These are phyloP conservation scores for Magnolia kwangsiensis DNA, from an alignment of 164 flowering plant genomes.

Conservation along the genomic window DNA sequence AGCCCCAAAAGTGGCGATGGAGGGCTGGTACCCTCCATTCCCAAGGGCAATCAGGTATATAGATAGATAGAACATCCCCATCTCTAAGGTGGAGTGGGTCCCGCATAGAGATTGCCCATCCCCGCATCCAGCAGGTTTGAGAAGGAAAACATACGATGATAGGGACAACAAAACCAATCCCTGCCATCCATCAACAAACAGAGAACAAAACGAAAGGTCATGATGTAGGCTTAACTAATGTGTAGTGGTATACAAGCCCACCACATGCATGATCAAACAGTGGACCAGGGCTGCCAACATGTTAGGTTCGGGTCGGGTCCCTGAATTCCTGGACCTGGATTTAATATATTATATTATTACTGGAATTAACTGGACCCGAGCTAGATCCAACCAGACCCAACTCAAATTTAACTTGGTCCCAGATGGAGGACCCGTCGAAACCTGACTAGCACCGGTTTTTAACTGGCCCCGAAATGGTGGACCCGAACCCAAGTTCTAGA, in stretches of 20 bases:
- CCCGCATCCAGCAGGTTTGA: slow-evolving; percentile 76
- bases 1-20: slow-evolving; percentile 86
- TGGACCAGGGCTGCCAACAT: no score
- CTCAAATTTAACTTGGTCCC: no score
- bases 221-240: neutral
- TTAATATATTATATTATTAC: no score
- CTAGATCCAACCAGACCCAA: no score
- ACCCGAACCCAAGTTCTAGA: no score
- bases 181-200: slow-evolving; percentile 32
- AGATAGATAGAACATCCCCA: slow-evolving; percentile 59
- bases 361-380: no score
- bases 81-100: slow-evolving; percentile 46
- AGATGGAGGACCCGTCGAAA: no score
- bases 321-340: no score
- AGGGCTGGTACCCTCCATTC: slow-evolving; percentile 92
- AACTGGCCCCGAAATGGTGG: no score
- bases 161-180: slow-evolving; percentile 63
- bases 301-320: no score
- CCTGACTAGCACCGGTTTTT: no score
- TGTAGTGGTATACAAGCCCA: neutral
- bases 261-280: neutral
- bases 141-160: slow-evolving; percentile 54
- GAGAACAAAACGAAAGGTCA: neutral
- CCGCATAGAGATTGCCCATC: slow-evolving; percentile 32
- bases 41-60: slow-evolving; percentile 77